Base-by-base conservation (phyloP, 768 basidiomycete species). In the Suillus occidentalis region DNA sequence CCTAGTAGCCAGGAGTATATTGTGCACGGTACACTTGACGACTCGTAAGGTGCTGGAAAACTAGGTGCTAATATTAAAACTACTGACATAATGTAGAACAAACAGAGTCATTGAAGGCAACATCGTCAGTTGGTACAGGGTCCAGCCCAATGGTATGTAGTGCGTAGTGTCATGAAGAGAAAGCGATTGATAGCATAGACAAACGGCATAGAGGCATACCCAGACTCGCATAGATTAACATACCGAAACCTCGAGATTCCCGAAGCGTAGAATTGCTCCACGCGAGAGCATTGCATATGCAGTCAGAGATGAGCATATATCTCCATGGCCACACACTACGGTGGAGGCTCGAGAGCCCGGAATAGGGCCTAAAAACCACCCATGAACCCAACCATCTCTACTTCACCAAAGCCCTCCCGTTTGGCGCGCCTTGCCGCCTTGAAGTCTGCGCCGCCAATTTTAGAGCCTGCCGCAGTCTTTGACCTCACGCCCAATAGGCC, bases 351-450 rank as follows among this genome's bases (percentile, higher is more conserved):
- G 4, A 28, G 25, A 52, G 25, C 50, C 18, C 2, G 34, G 4
- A 53, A 10, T 13, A n/a, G 36, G 31, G 34, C 20, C 20, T 28
- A 58, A 20, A 58, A 58, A 2, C 53, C 62, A 7, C 67, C 63
- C 69, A 70, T 12, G 61, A 76, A 76, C 7, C 75, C 75, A 6
- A 76, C 68, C 75, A 76, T 76, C 66, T 75, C 74, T 13, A 76
- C 37, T 62, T 74, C 69, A 2, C 74, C 69, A 0, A 65, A 66
- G 4, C 72, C 70, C 31, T 75, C 73, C 13, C 72, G 69, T 36
- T 75, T 75, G 6, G 75, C 72, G 14, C 70, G 67, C 4, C 70
- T 59, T 2, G 73, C 73, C 0, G 75, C 70, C 61, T 75, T 75
- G 69, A 75, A 75, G 0, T 76, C 75, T 4, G 73, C 40, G 0